These are phyloP conservation scores for Hypoxylon subgilvum DNA, from an alignment of 495 filamentous ascomycete genomes.

Conservation along the genomic window DNA sequence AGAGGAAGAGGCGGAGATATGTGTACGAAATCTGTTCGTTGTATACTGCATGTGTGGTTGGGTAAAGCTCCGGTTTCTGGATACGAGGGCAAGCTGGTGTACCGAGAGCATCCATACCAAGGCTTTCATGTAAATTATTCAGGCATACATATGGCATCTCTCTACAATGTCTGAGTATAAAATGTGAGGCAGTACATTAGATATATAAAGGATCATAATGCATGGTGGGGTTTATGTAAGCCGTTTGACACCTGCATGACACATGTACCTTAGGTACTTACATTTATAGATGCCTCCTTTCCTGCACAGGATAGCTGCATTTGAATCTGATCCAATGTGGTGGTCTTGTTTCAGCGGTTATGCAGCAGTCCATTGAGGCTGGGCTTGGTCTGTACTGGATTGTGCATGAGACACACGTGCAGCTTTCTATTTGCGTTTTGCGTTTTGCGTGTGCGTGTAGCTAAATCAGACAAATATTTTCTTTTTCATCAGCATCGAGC, in stretches of 20 bases:
- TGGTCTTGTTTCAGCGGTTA: slow-evolving; percentile 25
- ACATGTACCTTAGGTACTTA: no score
- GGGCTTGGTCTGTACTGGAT: slow-evolving; percentile 15
- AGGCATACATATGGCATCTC: no score
- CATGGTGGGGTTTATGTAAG: slow-evolving; percentile 23
- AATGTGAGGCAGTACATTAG: no score
- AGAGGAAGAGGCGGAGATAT: no score
- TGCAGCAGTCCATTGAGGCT: slow-evolving; percentile 27
- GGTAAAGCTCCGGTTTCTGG: slow-evolving; percentile 3
- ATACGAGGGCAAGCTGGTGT: background rate
- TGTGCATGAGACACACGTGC: slow-evolving; percentile 29
- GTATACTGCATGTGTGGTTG: slow-evolving; percentile 8
- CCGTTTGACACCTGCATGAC: background rate
- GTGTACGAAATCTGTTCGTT: slow-evolving; percentile 28
- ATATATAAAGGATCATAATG: no score
- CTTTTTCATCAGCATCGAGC: no score
- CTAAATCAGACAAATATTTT: no score
- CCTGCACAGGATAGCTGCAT: slow-evolving; percentile 21
- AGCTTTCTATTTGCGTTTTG: slow-evolving; percentile 8
- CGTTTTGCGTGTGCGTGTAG: slow-evolving; percentile 24
- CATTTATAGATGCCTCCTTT: no score
- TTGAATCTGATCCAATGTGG: slow-evolving; percentile 8
- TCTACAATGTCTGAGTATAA: no score
- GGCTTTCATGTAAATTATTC: background rate
- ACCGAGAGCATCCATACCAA: slow-evolving; percentile 8